Conservation (phyloP, 2,329 filamentous ascomycete genomes). For the Thermothelomyces thermophilus region DNA sequence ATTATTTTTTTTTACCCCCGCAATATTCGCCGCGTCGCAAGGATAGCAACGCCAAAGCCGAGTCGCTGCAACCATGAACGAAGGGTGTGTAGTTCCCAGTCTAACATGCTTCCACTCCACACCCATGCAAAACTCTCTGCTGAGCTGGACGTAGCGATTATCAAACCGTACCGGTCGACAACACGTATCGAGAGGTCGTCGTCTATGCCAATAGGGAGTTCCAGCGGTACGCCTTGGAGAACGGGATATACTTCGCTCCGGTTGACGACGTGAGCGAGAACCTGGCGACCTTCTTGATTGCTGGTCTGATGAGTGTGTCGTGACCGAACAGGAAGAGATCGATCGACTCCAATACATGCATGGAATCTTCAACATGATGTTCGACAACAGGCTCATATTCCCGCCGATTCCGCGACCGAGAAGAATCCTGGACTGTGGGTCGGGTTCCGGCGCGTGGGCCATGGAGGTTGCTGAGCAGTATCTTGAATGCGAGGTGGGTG, state of each 20-base stretch:
- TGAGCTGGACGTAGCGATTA: slow-evolving; percentile 35
- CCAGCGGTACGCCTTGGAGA: slow-evolving; percentile 60
- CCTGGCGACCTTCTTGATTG: slow-evolving; percentile 4
- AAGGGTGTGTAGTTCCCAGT: slow-evolving; percentile 21
- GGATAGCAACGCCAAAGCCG: background rate
- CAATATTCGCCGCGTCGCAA: slow-evolving; percentile 6
- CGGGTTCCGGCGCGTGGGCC: slow-evolving; percentile 66
- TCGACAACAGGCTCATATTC: slow-evolving; percentile 63
- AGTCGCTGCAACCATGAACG: slow-evolving; percentile 20
- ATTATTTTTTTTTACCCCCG: background rate
- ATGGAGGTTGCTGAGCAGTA: slow-evolving; percentile 58
- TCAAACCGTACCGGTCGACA: slow-evolving; percentile 49
- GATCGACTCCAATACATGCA: slow-evolving; percentile 60
- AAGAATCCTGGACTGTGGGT: slow-evolving; percentile 65
- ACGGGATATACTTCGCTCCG: slow-evolving; percentile 60
- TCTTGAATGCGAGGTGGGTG: slow-evolving; percentile 56
- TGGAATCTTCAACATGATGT: slow-evolving; percentile 53
- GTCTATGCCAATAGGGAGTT: slow-evolving; percentile 57
- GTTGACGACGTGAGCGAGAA: slow-evolving; percentile 57
- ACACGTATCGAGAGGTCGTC: slow-evolving; percentile 51
- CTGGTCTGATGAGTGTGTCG: slow-evolving; percentile 13
- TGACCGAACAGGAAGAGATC: slow-evolving; percentile 52
- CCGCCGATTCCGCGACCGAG: slow-evolving; percentile 54
- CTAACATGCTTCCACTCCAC: background rate
- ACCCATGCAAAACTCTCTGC: slow-evolving; percentile 2